Conservation (phyloP, 2,329 filamentous ascomycete species). For the Plectosphaerella sp. region DNA sequence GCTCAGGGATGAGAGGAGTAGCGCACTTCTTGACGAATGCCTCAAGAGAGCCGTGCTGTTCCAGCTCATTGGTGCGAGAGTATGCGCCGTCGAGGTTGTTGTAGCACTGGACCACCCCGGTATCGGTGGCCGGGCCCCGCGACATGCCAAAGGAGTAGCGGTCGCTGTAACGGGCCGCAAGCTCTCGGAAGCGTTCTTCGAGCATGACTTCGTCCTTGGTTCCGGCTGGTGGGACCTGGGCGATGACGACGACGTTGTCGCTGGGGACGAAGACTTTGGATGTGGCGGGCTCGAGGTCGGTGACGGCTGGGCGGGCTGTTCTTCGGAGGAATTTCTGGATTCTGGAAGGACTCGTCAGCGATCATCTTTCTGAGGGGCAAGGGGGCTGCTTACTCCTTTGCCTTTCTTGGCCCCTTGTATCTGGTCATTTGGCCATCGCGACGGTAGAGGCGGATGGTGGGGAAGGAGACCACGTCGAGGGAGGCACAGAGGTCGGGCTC, state of each 20-base stretch:
- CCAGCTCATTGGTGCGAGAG: constrained; percentile 25
- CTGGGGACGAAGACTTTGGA: constrained; percentile 25
- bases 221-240: constrained; percentile 24
- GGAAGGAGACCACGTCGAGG: constrained; percentile 37
- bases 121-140: constrained; percentile 9
- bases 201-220: constrained; percentile 20
- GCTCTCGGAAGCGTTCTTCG: constrained; percentile 19
- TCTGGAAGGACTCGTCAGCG: constrained; percentile 7
- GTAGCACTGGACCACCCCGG: constrained; percentile 23
- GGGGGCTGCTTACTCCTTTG: constrained; percentile 24
- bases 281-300: constrained; percentile 19
- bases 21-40: constrained; percentile 32
- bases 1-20: constrained; percentile 34
- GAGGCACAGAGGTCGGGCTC: constrained; percentile 32
- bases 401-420: constrained; percentile 39
- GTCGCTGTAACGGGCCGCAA: constrained; percentile 32
- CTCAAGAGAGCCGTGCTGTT: constrained; percentile 24
- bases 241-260: constrained; percentile 39
- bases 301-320: constrained; percentile 19
- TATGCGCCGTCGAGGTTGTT: constrained; percentile 34
- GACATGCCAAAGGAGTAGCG: constrained; percentile 35
- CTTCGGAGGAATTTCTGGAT: constrained; percentile 23
- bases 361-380: too few species aligned
- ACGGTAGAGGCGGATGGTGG: constrained; percentile 39
- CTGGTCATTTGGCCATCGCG: constrained; percentile 23